Base-by-base conservation (phyloP, 2,329 filamentous ascomycete species). In the Macrophomina tecta region DNA sequence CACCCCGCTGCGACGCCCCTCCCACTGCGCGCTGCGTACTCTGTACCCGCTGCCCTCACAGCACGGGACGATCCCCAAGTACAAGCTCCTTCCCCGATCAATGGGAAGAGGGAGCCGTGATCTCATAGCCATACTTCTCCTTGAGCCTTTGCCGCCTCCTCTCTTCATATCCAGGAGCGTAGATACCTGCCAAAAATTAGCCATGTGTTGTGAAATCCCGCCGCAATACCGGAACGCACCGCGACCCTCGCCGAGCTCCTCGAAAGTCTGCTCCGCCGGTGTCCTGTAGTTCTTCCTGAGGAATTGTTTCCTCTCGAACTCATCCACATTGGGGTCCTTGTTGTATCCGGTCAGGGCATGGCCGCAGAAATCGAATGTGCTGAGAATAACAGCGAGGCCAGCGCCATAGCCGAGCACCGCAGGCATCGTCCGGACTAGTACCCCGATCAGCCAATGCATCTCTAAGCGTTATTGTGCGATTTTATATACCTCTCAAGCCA, bases 91-190 rank as follows among this genome's bases (percentile, higher is more conserved):
- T 34, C 12, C 32, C 38, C 38, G 14, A 18, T 64, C 34, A 64
- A 36, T 64, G 67, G 28, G 61, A 18, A 8, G 67, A 28, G n/a
- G 67, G 68, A 18, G 69, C 74, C 70, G 64, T 73, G 42, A 97
- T 89, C 71, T 97, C 93, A 75, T 96, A 87, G 68, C 93, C 93
- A 75, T 97, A 97, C 79, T 89, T 92, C 81, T 93, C 90, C 86
- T 92, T 90, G 79, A 97, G 86, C 73, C 92, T 87, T 82, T 93
- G 85, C 71, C 88, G 87, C 79, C 94, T 89, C 79, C 94, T 86
- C 84, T 97, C 92, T 73, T 92, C 90, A 77, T 95, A 97, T 62
- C 92, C 92, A 16, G 91, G 89, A 48, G 87, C 91, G 72, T 90
- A 86, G 73, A 97, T 92, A 65, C 91, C 93, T 97, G 72, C 7